A percentile compares a stretch with the other conserved stretches of the same genome.
Evolutionary conservation across 345 rosid species (phyloP).

Genomic region (Lepidium africanum): DNA sequence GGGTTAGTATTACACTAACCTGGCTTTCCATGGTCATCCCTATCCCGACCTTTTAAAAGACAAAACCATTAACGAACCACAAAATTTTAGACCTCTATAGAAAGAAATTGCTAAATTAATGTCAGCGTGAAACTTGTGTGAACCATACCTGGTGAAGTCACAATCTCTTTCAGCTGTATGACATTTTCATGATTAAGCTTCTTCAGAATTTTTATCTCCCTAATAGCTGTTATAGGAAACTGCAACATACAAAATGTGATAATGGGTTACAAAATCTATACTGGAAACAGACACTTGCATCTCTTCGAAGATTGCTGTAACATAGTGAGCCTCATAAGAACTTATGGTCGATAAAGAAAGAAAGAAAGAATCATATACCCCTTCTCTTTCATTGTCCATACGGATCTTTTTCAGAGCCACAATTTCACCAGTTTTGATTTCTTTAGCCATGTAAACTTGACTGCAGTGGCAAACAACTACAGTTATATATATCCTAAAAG

Average conservation of each 20-base stretch:
- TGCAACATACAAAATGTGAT: slow-evolving; percentile 20
- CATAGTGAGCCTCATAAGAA: not conserved
- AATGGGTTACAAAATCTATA: not conserved
- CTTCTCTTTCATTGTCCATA: slow-evolving; percentile 97
- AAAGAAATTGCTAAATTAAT: not conserved
- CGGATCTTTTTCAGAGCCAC: slow-evolving; percentile 93
- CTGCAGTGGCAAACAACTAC: slow-evolving; percentile 36
- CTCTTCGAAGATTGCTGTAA: not conserved
- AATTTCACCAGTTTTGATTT: slow-evolving; percentile 78
- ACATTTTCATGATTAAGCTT: slow-evolving; percentile 51
- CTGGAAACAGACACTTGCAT: not conserved
- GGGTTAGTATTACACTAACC: slow-evolving; percentile 28
- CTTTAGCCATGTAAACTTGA: slow-evolving; percentile 95
- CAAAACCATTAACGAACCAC: not conserved
- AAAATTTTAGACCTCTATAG: not conserved
- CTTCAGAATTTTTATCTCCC: slow-evolving; percentile 48
- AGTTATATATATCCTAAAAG: not conserved
- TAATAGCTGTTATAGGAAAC: slow-evolving; percentile 51
- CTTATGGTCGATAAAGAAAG: not conserved
- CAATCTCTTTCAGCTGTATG: slow-evolving; percentile 45
- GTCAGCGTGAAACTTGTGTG: not conserved
- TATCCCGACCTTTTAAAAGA: slow-evolving; percentile 60
- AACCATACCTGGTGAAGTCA: slow-evolving; percentile 39
- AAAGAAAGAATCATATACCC: slow-evolving; percentile 43
- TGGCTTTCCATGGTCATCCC: slow-evolving; percentile 79